These are phyloP conservation scores for Sequoiadendron giganteum DNA, from an alignment of 75 land plant genomes.

Conservation along the genomic window DNA sequence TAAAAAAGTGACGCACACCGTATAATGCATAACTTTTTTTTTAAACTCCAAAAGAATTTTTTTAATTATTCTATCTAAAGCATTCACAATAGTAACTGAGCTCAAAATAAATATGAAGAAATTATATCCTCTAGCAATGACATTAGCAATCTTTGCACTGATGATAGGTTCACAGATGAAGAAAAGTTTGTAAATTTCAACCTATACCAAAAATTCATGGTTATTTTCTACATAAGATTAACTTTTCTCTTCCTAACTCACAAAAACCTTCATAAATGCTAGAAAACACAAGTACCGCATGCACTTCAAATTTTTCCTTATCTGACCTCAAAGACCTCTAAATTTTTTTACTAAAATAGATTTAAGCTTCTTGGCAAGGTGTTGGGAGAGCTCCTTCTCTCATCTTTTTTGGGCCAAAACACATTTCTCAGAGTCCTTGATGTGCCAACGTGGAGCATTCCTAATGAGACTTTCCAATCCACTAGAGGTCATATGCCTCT, in stretches of 20 bases:
- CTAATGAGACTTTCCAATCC: conserved; percentile 63
- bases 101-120: neutral
- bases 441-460: conserved; percentile 29
- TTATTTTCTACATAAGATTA: neutral
- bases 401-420: conserved; percentile 55
- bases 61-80: neutral
- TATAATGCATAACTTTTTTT: too few relatives aligned
- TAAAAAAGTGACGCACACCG: too few relatives aligned
- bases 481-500: conserved; percentile 54
- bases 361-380: conserved; percentile 49
- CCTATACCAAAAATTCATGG: neutral
- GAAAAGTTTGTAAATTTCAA: neutral
- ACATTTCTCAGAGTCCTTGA: conserved; percentile 72
- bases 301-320: neutral
- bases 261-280: neutral
- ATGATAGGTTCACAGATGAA: neutral
- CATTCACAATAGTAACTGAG: neutral
- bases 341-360: conserved; percentile 54
- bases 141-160: neutral
- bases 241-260: neutral
- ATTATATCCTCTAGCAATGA: neutral
- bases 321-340: neutral
- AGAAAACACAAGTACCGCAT: neutral
- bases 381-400: conserved; percentile 33
- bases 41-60: neutral